These are phyloP conservation scores for Coemansia umbellata DNA, from an alignment of 192 early-diverging fungal genomes.

Conservation along the genomic window DNA sequence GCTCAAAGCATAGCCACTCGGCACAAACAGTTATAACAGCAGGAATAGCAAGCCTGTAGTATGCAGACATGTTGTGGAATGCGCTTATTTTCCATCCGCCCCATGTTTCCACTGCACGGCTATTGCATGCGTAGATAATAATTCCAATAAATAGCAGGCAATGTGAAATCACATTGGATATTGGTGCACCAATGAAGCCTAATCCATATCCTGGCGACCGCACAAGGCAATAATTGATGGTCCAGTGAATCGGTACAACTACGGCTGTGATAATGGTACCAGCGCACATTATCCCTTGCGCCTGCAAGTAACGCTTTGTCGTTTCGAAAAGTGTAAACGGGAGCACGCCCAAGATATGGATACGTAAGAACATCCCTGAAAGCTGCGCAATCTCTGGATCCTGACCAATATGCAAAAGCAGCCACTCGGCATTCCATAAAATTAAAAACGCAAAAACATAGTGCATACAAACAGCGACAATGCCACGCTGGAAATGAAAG, in stretches of 20 bases:
- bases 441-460: conserved; percentile 1
- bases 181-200: conserved; percentile 76
- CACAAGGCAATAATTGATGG: conserved; percentile 75
- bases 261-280: conserved; percentile 65
- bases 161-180: conserved; percentile 67
- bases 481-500: conserved; percentile 26
- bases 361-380: conserved; percentile 58
- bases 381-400: conserved; percentile 58
- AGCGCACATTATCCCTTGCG: conserved; percentile 82
- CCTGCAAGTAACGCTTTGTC: conserved; percentile 75
- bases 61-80: conserved; percentile 57
- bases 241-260: conserved; percentile 65
- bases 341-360: conserved; percentile 64
- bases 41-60: conserved; percentile 66
- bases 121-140: conserved; percentile 55
- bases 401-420: conserved; percentile 64
- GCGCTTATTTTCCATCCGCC: conserved; percentile 71
- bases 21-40: conserved; percentile 72
- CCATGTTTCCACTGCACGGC: conserved; percentile 55
- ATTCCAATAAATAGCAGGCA: conserved; percentile 64
- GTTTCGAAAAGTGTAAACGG: conserved; percentile 76
- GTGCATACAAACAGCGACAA: conserved; percentile 10
- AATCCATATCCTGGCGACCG: conserved; percentile 57
- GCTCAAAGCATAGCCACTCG: conserved; percentile 76
- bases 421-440: conserved; percentile 37